phyloP scores from a whole-genome alignment of 352 stramenopile species.

The Pythium scleroteichum region DNA sequence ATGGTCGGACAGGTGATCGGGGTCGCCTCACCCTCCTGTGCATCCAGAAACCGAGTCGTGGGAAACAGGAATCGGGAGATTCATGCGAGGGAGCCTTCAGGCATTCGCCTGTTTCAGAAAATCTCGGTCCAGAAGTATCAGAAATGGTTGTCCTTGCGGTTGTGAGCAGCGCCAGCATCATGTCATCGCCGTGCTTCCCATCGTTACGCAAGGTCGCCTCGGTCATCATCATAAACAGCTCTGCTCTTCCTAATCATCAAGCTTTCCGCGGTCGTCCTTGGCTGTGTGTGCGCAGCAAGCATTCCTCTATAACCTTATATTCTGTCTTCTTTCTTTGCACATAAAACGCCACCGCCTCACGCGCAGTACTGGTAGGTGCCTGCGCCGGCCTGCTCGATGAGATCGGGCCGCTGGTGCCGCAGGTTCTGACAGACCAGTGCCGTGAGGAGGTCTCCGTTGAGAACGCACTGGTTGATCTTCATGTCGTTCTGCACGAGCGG shows the following conservation, averaged over 20 bases:
- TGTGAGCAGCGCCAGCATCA: neutral
- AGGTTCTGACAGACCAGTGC: slow-evolving; percentile 28
- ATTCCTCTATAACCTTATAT: slow-evolving; percentile 3
- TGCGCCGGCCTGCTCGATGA: slow-evolving; percentile 19
- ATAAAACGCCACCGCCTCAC: neutral
- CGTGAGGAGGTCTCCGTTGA: slow-evolving; percentile 32
- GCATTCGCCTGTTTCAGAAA: too few species aligned
- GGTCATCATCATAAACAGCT: neutral
- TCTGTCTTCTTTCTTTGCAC: neutral
- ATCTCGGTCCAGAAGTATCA: too few species aligned
- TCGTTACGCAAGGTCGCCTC: neutral
- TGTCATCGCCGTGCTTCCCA: neutral
- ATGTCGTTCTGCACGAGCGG: slow-evolving; percentile 27
- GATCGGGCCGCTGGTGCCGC: slow-evolving; percentile 20
- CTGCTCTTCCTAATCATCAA: slow-evolving; percentile 1
- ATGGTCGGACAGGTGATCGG: neutral
- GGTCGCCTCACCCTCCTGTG: neutral
- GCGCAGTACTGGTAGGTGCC: slow-evolving; percentile 3
- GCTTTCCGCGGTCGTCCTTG: neutral
- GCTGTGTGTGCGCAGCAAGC: neutral
- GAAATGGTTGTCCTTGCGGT: too few species aligned
- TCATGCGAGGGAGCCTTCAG: too few species aligned
- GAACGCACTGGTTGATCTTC: slow-evolving; percentile 23
- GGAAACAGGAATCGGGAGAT: too few species aligned
- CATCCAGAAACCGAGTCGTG: too few species aligned